Percentiles rank a stretch among this genome's conserved stretches.
These are phyloP conservation scores for Crataegus laevigata DNA, from an alignment of 306 rosid genomes.

Conservation along the genomic window DNA sequence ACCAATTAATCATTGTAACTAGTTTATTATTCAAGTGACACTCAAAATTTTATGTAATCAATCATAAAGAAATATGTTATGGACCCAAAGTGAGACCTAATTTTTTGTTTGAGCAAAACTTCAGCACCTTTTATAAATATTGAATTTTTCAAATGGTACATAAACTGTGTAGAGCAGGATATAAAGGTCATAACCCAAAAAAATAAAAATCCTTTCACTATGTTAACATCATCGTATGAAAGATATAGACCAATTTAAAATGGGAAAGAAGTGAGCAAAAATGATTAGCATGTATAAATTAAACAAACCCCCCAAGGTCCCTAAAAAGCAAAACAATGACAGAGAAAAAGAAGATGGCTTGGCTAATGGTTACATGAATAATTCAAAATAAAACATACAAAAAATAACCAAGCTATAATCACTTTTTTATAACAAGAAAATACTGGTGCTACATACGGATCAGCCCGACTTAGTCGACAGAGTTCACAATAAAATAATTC, in stretches of 20 bases:
- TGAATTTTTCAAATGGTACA: background rate
- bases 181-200: background rate
- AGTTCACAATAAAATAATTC: conserved; percentile 77
- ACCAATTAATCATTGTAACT: background rate
- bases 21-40: background rate
- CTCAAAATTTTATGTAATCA: background rate
- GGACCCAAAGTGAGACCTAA: background rate
- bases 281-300: background rate
- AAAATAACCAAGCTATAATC: background rate
- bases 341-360: background rate
- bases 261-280: background rate
- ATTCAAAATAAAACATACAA: background rate
- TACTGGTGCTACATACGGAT: conserved; percentile 61
- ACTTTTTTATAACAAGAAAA: background rate
- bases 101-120: background rate
- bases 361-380: background rate
- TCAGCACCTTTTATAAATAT: background rate
- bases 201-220: background rate
- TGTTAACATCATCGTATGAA: background rate
- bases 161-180: background rate
- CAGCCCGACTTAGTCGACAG: conserved; percentile 94
- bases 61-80: background rate
- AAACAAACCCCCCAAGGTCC: background rate
- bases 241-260: background rate
- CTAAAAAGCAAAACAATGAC: background rate